phyloP scores from a whole-genome alignment of 2,329 filamentous ascomycete species.

The Verticillium klebahnii region DNA sequence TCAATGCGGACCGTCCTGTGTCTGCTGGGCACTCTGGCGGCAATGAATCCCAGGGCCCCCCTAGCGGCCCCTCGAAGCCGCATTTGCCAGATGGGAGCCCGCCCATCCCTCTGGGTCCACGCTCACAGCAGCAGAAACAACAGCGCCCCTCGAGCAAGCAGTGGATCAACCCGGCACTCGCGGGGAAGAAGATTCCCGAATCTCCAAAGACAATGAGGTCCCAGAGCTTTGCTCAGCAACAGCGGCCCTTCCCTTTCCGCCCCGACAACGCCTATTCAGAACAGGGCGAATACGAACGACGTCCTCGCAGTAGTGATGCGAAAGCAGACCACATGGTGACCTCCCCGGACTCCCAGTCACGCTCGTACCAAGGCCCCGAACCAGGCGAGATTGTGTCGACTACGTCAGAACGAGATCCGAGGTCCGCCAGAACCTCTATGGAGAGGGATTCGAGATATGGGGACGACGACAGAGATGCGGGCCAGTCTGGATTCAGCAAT shows the following conservation, averaged over 20 bases:
- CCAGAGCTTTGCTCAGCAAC: slow-evolving; percentile 42
- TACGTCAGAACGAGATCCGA: slow-evolving; percentile 34
- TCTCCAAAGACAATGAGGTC: slow-evolving; percentile 48
- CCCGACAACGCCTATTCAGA: slow-evolving; percentile 27
- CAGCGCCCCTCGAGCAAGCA: slow-evolving; percentile 52
- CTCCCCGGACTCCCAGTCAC: slow-evolving; percentile 27
- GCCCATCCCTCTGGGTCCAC: slow-evolving; percentile 48
- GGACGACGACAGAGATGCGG: slow-evolving; percentile 6
- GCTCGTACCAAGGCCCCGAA: slow-evolving; percentile 38
- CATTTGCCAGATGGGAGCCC: slow-evolving; percentile 37
- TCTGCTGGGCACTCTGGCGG: slow-evolving; percentile 34
- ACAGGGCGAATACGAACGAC: slow-evolving; percentile 35
- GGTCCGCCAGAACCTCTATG: slow-evolving; percentile 19
- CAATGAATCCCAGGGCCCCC: slow-evolving; percentile 29
- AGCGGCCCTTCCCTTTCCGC: slow-evolving; percentile 31
- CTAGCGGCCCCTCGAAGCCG: slow-evolving; percentile 39
- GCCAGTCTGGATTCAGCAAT: slow-evolving; percentile 6
- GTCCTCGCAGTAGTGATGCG: slow-evolving; percentile 49
- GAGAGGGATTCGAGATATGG: slow-evolving; percentile 9
- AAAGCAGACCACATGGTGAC: slow-evolving; percentile 36
- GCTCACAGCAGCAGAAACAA: slow-evolving; percentile 42
- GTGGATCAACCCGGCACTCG: slow-evolving; percentile 51
- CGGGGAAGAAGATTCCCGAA: slow-evolving; percentile 41
- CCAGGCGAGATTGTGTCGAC: slow-evolving; percentile 38
- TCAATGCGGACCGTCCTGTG: slow-evolving; percentile 43